phyloP scores from a whole-genome alignment of 2,329 filamentous ascomycete species.

The Microsporum audouinii region DNA sequence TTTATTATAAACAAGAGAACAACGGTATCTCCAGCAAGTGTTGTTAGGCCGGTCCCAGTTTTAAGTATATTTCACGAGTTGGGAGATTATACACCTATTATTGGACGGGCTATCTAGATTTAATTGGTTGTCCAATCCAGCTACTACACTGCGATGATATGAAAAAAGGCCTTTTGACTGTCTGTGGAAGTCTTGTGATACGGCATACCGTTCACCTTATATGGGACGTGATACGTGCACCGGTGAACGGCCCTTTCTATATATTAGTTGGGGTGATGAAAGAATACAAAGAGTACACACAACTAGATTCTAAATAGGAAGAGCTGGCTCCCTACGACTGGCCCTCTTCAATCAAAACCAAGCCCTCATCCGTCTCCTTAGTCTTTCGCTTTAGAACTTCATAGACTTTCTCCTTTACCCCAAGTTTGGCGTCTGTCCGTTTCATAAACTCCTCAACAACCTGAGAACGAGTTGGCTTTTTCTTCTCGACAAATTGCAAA shows the following conservation, averaged over 20 bases:
- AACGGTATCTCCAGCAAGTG: no score
- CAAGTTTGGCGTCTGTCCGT: conserved; percentile 52
- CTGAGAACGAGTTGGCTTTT: conserved; percentile 41
- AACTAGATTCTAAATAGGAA: neutral
- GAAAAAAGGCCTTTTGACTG: no score
- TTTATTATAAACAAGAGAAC: no score
- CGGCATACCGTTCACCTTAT: neutral
- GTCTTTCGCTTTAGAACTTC: conserved; percentile 60
- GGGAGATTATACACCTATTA: no score
- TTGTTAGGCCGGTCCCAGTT: no score
- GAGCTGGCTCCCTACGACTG: neutral
- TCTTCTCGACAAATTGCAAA: conserved; percentile 31
- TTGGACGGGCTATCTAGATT: no score
- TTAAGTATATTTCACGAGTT: no score
- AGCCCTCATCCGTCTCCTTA: conserved; percentile 32
- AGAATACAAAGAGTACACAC: neutral
- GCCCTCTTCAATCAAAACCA: neutral
- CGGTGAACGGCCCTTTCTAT: neutral
- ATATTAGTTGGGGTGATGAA: neutral
- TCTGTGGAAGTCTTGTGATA: no score
- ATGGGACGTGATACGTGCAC: neutral
- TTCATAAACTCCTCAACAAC: conserved; percentile 53
- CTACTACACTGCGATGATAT: no score
- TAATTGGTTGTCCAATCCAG: no score
- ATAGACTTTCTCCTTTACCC: conserved; percentile 54